Conservation (phyloP, 768 basidiomycete genomes). For the Cystofilobasidium capitatum region DNA sequence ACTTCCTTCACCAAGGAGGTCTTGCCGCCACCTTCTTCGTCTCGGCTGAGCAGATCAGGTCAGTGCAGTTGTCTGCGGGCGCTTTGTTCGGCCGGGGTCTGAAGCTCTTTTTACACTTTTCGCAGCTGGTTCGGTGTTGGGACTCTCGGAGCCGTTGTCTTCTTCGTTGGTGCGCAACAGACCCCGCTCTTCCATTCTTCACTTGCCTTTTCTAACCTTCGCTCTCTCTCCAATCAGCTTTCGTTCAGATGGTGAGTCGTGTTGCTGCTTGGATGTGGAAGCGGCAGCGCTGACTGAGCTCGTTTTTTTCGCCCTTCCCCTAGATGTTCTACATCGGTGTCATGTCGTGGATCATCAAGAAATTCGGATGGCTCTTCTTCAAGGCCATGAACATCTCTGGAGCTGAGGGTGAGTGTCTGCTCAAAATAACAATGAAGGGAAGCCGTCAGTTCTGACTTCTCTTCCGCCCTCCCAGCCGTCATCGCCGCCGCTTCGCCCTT, state of each 20-base stretch:
- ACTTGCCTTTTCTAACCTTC: no score
- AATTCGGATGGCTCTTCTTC: slow-evolving; percentile 92
- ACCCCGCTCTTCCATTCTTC: no score
- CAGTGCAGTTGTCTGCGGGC: no score
- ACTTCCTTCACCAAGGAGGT: slow-evolving; percentile 60
- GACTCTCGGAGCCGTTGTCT: slow-evolving; percentile 65
- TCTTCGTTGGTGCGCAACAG: slow-evolving; percentile 56
- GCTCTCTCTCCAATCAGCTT: slow-evolving; percentile 38
- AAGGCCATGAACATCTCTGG: slow-evolving; percentile 86
- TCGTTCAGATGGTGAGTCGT: slow-evolving; percentile 58
- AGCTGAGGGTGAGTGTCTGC: no score
- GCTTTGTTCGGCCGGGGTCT: no score
- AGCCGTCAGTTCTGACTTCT: no score
- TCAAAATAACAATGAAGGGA: no score
- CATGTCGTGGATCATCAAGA: slow-evolving; percentile 78
- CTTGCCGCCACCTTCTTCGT: slow-evolving; percentile 68
- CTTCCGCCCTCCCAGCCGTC: no score
- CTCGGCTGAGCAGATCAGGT: neutral
- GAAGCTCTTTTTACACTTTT: no score
- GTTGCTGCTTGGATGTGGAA: neutral
- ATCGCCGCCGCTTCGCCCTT: slow-evolving; percentile 89
- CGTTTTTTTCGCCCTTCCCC: no score
- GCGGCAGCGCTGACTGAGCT: no score
- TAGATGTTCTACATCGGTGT: slow-evolving; percentile 51
- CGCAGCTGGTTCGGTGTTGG: slow-evolving; percentile 23